Conservation (phyloP, 768 basidiomycete species). For the Rhodotorula babjevae region DNA sequence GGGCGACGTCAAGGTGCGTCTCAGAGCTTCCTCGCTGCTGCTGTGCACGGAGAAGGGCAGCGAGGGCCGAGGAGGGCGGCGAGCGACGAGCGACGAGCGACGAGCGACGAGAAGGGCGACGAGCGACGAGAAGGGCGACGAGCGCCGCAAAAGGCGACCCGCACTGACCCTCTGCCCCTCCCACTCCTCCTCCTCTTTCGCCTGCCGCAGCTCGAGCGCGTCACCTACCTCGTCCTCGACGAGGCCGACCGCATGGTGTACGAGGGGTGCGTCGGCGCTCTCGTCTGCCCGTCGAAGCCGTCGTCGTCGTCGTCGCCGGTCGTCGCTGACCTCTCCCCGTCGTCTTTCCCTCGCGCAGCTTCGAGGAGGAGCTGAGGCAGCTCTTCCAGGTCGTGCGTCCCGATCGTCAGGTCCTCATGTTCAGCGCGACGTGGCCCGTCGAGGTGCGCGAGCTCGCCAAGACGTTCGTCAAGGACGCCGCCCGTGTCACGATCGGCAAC, state of each 20-base stretch:
- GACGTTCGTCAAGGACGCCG: constrained; percentile 89
- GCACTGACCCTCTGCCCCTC: constrained; percentile 80
- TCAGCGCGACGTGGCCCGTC: constrained; percentile 69
- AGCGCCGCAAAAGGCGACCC: constrained; percentile 60
- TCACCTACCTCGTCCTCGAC: constrained; percentile 94
- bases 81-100: too few species aligned
- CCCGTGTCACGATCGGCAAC: constrained; percentile 96
- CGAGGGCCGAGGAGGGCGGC: too few species aligned
- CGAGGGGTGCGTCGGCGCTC: constrained; percentile 87
- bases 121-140: constrained; percentile 52
- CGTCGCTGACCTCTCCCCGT: constrained; percentile 50
- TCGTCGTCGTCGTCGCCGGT: constrained; percentile 81
- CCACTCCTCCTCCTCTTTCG: constrained; percentile 76
- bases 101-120: too few species aligned
- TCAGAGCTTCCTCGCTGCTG: too few species aligned
- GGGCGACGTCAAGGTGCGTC: constrained; percentile 85
- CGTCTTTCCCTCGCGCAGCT: not conserved
- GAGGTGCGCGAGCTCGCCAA: constrained; percentile 96
- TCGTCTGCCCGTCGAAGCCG: constrained; percentile 77
- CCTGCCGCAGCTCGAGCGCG: constrained; percentile 75
- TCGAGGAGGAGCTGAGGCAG: constrained; percentile 50
- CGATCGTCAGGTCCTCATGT: constrained; percentile 95
- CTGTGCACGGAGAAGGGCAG: too few species aligned
- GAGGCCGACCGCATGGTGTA: constrained; percentile 99
- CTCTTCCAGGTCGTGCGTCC: constrained; percentile 58